Base-by-base conservation (phyloP, 73 alveolate genomes). In the Paramecium pentaurelia region DNA sequence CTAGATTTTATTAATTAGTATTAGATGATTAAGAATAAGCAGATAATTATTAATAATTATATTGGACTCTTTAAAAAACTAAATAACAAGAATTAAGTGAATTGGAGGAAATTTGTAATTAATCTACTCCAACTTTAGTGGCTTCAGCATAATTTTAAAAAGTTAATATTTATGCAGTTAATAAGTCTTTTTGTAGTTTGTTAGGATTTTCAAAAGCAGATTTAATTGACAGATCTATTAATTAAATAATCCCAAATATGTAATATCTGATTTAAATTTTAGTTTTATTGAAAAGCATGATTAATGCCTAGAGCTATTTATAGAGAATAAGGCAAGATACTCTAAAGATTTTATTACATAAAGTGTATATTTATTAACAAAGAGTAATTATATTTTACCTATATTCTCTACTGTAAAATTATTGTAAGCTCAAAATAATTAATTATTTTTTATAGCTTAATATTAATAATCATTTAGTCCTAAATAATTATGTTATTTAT, bases 121-220 rank as follows among this genome's bases (percentile, higher is more conserved):
- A 80, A 80, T 44, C 71, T 4, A 32, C 32, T 34, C 77, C 91
- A 34, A 80, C 91, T 0, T 8, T 80, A 6, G 91, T 80, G n/a
- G 28, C 58, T 9, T 44, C 25, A 37, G 58, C 91, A 11, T 34
- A 80, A 80, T 32, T 80, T 25, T 34, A 80, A 25, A 80, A 80
- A 47, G n/a, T 80, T 10, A 45, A 32, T 4, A 80, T 80, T 49
- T 36, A 20, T 25, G 20, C 32, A 6, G 91, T 45, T 20, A 80
- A 80, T 27, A 80, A 80, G 30, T 34, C 91, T 6, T 25, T 44
- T 6, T 80, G 93, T 58, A 86, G 93, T 60, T 28, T 86, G 18
- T 11, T 86, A 36, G 93, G 93, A 20, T 86, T n/a, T 59, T 36
- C 85, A 22, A 68, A 86, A 68, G 36, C 85, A 36, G 93, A 86